Base-by-base conservation (phyloP, 306 rosid species). In the Pyrus bretschneideri region DNA sequence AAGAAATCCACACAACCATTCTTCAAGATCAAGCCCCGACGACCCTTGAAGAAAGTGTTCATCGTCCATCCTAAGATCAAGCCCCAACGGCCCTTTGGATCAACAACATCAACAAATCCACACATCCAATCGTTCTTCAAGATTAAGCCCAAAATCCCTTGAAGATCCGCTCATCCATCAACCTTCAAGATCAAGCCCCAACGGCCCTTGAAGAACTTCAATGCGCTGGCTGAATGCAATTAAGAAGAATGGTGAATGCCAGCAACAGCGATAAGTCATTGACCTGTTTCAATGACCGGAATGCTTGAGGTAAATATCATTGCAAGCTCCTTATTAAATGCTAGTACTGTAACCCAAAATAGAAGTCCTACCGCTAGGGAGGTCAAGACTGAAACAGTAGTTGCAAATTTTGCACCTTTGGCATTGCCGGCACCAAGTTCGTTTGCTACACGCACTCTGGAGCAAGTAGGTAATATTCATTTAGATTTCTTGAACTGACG, bases 351-450 rank as follows among this genome's bases (percentile, higher is more conserved):
- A 75, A 84, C 77, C 82, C 87, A 88, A 79, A 83, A 86, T 61
- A 86, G 29, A 68, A 89, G 77, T 60, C 92, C 92, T 33, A 88
- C 88, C 5, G 86, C 19, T 29, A 83, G 31, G 57, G 94, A 87
- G 69, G 83, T 89, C 61, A 82, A 52, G 71, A 89, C 77, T 52
- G 92, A 86, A 49, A 91, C 81, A 45, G 69, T 29, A 9, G 88
- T 71, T 13, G 95, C 91, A 85, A 91, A 91, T 74, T 89, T 89
- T 42, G 97, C 92, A 12, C 85, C 87, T 83, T 82, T 81, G 4
- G 85, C 83, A 67, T 89, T 89, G 82, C 89, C 86, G 44, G 94
- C 91, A 0, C 97, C 97, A 60, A 91, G 88, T 82, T 89, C 90
- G 14, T 89, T 91, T 45, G 97, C 86, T 25, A 89, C 86, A 4